Percentiles rank a stretch among this genome's conserved stretches.
Conservation (phyloP, 257 asterid genomes). For the Ilex aquifolium region DNA sequence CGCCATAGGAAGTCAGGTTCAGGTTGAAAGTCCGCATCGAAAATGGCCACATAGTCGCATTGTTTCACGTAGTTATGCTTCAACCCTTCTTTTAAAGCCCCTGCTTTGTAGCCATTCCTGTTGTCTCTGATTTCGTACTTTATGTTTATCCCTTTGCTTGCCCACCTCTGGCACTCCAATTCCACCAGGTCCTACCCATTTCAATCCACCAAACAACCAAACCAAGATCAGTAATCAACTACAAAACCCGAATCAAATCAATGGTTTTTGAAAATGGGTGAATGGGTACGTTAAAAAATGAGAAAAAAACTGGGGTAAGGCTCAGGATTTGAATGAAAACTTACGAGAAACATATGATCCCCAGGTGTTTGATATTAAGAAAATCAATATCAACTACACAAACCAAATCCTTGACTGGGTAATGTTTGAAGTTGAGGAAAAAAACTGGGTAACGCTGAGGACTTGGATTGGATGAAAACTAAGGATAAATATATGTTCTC, state of each 20-base stretch:
- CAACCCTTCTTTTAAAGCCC: slow-evolving; percentile 81
- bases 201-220: not conserved
- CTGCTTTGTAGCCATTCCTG: slow-evolving; percentile 92
- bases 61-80: slow-evolving; percentile 64
- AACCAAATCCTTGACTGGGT: too few species aligned
- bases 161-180: slow-evolving; percentile 93
- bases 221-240: not conserved
- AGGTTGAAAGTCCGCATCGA: slow-evolving; percentile 94
- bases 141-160: slow-evolving; percentile 80
- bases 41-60: slow-evolving; percentile 80
- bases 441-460: too few species aligned
- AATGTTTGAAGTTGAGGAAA: too few species aligned
- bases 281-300: not conserved
- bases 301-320: too few species aligned
- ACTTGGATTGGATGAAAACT: too few species aligned
- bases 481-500: too few species aligned
- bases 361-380: too few species aligned
- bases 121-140: slow-evolving; percentile 87
- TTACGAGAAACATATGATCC: too few species aligned
- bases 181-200: slow-evolving; percentile 64
- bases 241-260: not conserved
- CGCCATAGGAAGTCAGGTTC: slow-evolving; percentile 90
- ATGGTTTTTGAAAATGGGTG: too few species aligned
- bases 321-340: too few species aligned
- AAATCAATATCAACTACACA: too few species aligned